A percentile compares a stretch with the other conserved stretches of the same genome.
Conservation (phyloP, 1,284 basidiomycete genomes). For the Sporisorium iseilematis-ciliati region DNA sequence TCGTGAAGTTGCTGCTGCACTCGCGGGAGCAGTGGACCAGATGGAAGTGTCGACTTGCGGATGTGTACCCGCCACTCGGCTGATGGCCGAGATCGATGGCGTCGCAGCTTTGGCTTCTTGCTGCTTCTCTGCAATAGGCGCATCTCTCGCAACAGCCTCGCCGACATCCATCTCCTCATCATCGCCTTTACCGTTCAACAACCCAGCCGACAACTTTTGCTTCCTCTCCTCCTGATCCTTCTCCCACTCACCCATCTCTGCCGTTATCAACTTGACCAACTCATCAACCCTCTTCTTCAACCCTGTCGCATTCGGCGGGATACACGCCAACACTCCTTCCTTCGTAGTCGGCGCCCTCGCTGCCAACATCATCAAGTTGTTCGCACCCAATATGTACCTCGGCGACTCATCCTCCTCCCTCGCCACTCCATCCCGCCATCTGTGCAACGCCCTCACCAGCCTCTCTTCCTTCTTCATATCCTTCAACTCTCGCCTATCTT, state of each 20-base stretch:
- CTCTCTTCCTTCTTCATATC: conserved; percentile 70
- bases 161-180: conserved; percentile 31
- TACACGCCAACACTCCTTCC: conserved; percentile 44
- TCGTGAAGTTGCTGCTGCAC: conserved; percentile 1
- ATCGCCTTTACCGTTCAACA: conserved; percentile 9
- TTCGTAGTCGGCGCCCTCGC: conserved; percentile 54
- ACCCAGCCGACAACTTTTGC: conserved; percentile 9
- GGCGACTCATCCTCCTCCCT: conserved; percentile 89
- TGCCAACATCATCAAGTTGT: conserved; percentile 57
- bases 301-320: conserved; percentile 40
- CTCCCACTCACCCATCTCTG: conserved; percentile 49
- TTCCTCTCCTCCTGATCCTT: conserved; percentile 20
- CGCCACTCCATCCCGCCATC: conserved; percentile 86
- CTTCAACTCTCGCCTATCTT: conserved; percentile 39
- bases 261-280: conserved; percentile 46
- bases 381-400: conserved; percentile 69
- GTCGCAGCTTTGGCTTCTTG: neutral
- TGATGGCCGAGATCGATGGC: conserved; percentile 34
- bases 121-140: neutral
- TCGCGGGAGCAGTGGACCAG: conserved; percentile 12
- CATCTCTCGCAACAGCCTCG: conserved; percentile 19
- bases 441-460: conserved; percentile 81
- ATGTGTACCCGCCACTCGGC: conserved; percentile 9
- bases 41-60: conserved; percentile 23
- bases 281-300: conserved; percentile 55